phyloP scores from a whole-genome alignment of 1,139 yeast genomes.

The Fermentozyma sake region DNA sequence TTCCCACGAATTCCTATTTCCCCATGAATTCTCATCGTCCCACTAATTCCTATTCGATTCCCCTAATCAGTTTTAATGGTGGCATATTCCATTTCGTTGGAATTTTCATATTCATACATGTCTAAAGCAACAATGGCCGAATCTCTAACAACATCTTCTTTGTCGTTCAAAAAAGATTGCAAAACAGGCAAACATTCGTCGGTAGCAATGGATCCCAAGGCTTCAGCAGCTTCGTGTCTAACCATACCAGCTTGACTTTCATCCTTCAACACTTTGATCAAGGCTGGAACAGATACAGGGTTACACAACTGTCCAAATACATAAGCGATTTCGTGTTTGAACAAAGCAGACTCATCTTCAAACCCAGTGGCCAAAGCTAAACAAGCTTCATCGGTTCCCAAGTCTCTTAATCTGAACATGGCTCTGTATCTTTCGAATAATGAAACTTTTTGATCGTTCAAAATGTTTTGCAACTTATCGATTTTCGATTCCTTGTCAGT shows the following conservation, averaged over 20 bases:
- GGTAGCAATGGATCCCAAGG: conserved; percentile 95
- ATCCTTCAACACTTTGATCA: conserved; percentile 75
- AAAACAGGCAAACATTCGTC: conserved; percentile 90
- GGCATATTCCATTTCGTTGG: conserved; percentile 80
- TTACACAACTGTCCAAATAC: conserved; percentile 96
- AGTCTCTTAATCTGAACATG: conserved; percentile 95
- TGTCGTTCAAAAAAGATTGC: conserved; percentile 71
- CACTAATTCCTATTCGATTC: background rate
- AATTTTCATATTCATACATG: conserved; percentile 94
- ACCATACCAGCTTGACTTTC: conserved; percentile 93
- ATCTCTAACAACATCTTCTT: conserved; percentile 88
- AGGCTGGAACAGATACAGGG: conserved; percentile 87
- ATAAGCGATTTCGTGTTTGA: conserved; percentile 96
- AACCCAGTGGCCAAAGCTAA: conserved; percentile 89
- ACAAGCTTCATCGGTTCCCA: conserved; percentile 90
- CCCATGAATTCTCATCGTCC: too few relatives aligned
- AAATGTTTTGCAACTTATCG: conserved; percentile 57
- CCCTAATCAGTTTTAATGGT: conserved; percentile 17
- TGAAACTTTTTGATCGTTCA: conserved; percentile 74
- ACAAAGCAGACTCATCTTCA: conserved; percentile 83
- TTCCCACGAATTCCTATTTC: too few relatives aligned
- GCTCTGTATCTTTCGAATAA: conserved; percentile 95
- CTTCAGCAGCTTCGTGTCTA: conserved; percentile 99
- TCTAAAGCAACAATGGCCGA: conserved; percentile 95
- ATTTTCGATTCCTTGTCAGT: conserved; percentile 53